Evolutionary conservation across 139 green algal species (phyloP), one percentile per base, ranked within the genome.

Genomic region (Asterochloris erici): DNA sequence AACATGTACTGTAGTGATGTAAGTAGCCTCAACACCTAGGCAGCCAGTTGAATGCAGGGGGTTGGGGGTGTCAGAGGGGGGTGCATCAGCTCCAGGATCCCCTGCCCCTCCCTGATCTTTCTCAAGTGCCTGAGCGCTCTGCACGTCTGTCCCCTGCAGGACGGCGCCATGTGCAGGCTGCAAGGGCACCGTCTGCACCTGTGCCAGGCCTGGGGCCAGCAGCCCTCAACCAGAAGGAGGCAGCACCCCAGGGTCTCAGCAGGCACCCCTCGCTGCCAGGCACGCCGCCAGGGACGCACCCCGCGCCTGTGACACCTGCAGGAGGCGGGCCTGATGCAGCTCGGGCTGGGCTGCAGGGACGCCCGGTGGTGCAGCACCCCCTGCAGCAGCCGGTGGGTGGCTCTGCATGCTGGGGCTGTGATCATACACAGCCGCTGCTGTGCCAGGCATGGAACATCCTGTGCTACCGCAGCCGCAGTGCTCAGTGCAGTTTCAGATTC

Each of bases 261-360:
- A 82, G 73, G 63, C 63, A 61, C 29, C 63, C 63, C 12, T 82
- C 63, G n/a, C 21, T 82, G 61, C 63, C 78, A 15, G 63, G 73
- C 64, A 74, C 78, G n/a, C 63, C 78, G n/a, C 66, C 79, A 38
- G 26, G 77, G 38, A n/a, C 61, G 28, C 73, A 14, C 14, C 29
- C 79, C 29, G 71, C 17, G 68, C 79, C 68, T 47, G 19, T 76
- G 63, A 64, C 69, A 27, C 19, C 26, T 64, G 26, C 71, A 14
- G 17, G n/a, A 26, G 27, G 64, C 38, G n/a, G 61, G 23, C 12
- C 70, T 64, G 63, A 60, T 38, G 63, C 80, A 73, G 17, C 74
- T 29, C 27, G 47, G 74, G 29, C 74, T 23, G 70, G 27, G 60
- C 70, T 68, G 24, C 68, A 66, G 23, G 79, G 68, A 19, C 23